These are phyloP conservation scores for Fusarium bactridioides DNA, from an alignment of 2,329 filamentous ascomycete genomes.

Conservation along the genomic window DNA sequence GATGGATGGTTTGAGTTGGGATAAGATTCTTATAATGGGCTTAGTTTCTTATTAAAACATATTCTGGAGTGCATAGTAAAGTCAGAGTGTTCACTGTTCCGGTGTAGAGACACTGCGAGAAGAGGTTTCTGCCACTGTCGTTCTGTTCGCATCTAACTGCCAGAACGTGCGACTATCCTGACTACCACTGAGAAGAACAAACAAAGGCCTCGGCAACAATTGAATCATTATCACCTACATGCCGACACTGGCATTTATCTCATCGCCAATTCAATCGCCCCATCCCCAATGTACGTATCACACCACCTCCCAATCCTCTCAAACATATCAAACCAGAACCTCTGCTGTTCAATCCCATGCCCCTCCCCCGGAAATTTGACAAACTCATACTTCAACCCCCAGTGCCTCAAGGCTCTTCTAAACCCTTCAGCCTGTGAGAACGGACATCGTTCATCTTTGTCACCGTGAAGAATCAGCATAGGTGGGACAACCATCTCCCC, in stretches of 20 bases:
- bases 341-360: conserved; percentile 6
- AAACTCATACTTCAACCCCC: conserved; percentile 16
- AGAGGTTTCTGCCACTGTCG: neutral
- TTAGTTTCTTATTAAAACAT: neutral
- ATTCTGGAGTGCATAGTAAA: rapidly evolving
- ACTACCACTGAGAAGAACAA: neutral
- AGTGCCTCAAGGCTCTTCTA: conserved; percentile 6
- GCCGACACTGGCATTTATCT: neutral
- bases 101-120: neutral
- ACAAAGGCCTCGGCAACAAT: rapidly evolving
- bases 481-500: conserved; percentile 7
- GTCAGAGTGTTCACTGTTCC: neutral
- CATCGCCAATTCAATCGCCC: neutral
- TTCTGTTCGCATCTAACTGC: neutral
- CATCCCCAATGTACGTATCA: conserved; percentile 7
- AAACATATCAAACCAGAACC: conserved; percentile 29
- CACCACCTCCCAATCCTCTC: conserved; percentile 24
- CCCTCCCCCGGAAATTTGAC: conserved; percentile 17
- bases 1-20: no score
- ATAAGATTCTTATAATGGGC: rapidly evolving
- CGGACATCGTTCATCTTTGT: conserved; percentile 20
- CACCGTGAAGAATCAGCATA: conserved; percentile 25
- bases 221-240: rapidly evolving
- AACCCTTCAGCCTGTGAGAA: conserved; percentile 20
- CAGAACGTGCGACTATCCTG: neutral